Evolutionary conservation across 2,329 filamentous ascomycete species (phyloP).

Genomic region (Chalara sp.): DNA sequence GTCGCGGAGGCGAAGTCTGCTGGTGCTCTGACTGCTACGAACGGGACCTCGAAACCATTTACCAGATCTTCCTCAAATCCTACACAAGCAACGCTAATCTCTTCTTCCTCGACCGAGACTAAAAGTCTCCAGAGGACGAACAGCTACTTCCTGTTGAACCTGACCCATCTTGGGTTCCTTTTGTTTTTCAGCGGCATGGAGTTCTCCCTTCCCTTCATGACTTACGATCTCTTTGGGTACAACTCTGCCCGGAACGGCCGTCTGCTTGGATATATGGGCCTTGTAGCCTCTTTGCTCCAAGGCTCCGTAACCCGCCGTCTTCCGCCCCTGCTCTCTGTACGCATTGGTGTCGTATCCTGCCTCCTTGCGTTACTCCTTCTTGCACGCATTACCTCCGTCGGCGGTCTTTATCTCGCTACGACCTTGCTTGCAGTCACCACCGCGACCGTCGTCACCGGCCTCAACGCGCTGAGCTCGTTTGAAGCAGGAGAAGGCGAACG

Average conservation of each 20-base stretch:
- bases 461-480: conserved; percentile 88
- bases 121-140: conserved; percentile 51
- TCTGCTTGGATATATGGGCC: conserved; percentile 82
- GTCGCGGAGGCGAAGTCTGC: conserved; percentile 27
- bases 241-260: conserved; percentile 73
- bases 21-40: conserved; percentile 17
- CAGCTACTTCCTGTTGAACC: conserved; percentile 74
- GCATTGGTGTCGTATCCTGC: conserved; percentile 71
- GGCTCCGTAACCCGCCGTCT: conserved; percentile 84
- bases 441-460: conserved; percentile 86
- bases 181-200: conserved; percentile 98
- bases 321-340: conserved; percentile 72
- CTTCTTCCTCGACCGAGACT: conserved; percentile 20
- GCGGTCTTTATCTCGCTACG: conserved; percentile 72
- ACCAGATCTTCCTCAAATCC: conserved; percentile 4
- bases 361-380: conserved; percentile 76
- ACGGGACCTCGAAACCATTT: conserved; percentile 12
- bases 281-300: conserved; percentile 87
- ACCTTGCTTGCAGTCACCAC: conserved; percentile 82
- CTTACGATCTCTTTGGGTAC: conserved; percentile 86
- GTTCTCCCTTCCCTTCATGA: conserved; percentile 96
- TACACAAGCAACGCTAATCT: conserved; percentile 11
- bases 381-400: conserved; percentile 58
- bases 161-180: conserved; percentile 83
- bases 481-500: conserved; percentile 76